phyloP scores from a whole-genome alignment of 345 rosid species.

The Eucalyptus curtisii region DNA sequence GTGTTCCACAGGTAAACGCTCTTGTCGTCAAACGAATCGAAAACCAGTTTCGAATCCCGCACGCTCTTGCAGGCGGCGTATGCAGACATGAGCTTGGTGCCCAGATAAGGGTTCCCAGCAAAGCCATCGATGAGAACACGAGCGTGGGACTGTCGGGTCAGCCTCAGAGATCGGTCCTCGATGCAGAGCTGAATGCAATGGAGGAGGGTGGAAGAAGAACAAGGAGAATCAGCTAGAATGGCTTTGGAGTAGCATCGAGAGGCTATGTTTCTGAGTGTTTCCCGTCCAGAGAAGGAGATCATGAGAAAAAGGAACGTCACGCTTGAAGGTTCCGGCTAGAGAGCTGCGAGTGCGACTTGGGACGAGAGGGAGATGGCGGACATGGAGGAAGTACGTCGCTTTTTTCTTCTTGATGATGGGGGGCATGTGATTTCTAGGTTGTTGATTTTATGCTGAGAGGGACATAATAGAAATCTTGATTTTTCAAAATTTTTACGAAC shows the following conservation, averaged over 20 bases:
- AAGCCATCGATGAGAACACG: constrained; percentile 19
- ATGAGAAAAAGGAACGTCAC: neutral
- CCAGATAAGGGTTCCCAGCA: constrained; percentile 23
- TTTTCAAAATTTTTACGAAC: neutral
- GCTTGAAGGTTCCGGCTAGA: neutral
- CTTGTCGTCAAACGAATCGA: constrained; percentile 14
- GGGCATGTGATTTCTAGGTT: neutral
- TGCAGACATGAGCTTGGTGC: constrained; percentile 47
- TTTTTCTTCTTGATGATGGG: neutral
- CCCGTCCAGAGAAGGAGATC: neutral
- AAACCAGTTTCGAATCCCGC: constrained; percentile 22
- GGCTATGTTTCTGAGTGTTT: neutral
- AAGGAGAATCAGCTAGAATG: constrained; percentile 2
- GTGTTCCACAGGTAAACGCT: constrained; percentile 38
- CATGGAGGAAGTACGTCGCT: neutral
- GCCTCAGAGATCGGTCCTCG: constrained; percentile 9
- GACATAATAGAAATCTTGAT: neutral
- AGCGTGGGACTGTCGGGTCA: constrained; percentile 36
- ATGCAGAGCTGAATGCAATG: constrained; percentile 21
- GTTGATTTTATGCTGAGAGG: neutral
- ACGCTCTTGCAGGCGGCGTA: constrained; percentile 21
- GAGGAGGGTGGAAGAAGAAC: constrained; percentile 13
- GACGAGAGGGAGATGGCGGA: neutral
- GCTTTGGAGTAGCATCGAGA: neutral
- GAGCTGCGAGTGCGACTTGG: neutral